Conservation (phyloP, 2,329 filamentous ascomycete genomes). For the Mollisia scopiformis region DNA sequence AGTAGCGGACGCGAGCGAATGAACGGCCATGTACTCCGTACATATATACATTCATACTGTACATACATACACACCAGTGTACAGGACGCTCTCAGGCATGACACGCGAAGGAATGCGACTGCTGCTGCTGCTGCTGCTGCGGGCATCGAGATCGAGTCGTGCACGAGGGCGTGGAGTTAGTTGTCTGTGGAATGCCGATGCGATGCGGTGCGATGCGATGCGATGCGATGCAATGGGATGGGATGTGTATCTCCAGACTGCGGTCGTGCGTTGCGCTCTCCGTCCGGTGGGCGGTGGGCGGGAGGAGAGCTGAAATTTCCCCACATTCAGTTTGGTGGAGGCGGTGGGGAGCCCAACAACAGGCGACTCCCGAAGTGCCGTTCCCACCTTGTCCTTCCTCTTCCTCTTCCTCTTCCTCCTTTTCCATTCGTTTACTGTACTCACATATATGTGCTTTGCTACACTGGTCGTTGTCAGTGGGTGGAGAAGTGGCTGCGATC, state of each 20-base stretch:
- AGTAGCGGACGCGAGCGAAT: neutral
- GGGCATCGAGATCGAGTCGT: neutral
- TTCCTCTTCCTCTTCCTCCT: too few species aligned
- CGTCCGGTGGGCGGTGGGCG: neutral
- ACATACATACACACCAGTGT: too few species aligned
- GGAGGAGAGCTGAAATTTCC: neutral
- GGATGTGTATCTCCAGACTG: neutral
- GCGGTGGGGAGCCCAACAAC: neutral
- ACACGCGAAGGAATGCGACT: conserved; percentile 1
- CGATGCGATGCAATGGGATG: neutral
- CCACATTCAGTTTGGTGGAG: neutral
- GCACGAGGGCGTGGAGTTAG: neutral
- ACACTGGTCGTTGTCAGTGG: neutral
- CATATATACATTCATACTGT: too few species aligned
- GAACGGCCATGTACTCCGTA: too few species aligned
- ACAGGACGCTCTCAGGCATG: neutral
- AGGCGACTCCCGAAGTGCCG: neutral
- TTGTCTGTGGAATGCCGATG: neutral
- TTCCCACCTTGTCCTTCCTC: too few species aligned
- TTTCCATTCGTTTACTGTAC: too few species aligned
- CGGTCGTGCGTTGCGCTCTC: neutral
- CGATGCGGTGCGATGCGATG: neutral
- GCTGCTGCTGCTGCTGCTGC: neutral
- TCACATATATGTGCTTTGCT: neutral
- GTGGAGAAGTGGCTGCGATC: neutral